Evolutionary conservation across 148 eudicot genomes (phyloP), one percentile per base, ranked within the genome.

Genomic region (Camellia sinensis): DNA sequence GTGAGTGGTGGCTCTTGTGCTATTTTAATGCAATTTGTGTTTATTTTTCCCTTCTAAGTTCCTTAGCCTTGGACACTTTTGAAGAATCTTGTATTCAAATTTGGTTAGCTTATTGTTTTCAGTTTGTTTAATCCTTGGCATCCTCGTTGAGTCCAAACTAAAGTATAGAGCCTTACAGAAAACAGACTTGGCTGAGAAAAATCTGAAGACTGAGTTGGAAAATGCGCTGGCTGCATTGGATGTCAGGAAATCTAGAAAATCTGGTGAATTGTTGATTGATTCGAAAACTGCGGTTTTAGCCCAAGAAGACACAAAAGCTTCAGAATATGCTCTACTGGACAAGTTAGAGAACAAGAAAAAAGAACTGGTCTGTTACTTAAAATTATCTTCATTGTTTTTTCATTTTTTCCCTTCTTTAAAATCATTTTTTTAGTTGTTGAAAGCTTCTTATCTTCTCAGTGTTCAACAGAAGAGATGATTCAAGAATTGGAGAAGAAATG

Each of bases 281-380:
- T 78, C 83, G 44, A 82, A 82, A 78, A 63, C 75, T 4, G 66
- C 60, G 53, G 81, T 70, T 14, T 84, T 75, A 44, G 82, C 77
- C n/a, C 81, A 81, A 78, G 89, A 76, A 60, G 89, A 83, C 57
- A 82, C 83, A 68, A 89, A 89, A 73, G 86, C 88, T 83, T 81
- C 89, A 10, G 82, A 82, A 78, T 85, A 82, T 63, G 81, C 85
- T 54, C 72, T 91, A 52, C 37, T 85, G 56, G 90, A 89, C 79
- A 84, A 90, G 85, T 82, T 92, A 80, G 97, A 95, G 85, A 89
- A 80, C 84, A 91, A 90, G 90, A 91, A 88, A 85, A 86, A 86
- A 79, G 97, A 91, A 82, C 71, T 91, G 92, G 98, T 95, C 19
- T 46, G 86, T 84, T 75, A 80, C 59, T 72, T 74, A 29, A 29